Base-by-base conservation (phyloP, 225 moss, liverwort and hornwort genomes). In the Bryoerythrophyllum caledonicum region DNA sequence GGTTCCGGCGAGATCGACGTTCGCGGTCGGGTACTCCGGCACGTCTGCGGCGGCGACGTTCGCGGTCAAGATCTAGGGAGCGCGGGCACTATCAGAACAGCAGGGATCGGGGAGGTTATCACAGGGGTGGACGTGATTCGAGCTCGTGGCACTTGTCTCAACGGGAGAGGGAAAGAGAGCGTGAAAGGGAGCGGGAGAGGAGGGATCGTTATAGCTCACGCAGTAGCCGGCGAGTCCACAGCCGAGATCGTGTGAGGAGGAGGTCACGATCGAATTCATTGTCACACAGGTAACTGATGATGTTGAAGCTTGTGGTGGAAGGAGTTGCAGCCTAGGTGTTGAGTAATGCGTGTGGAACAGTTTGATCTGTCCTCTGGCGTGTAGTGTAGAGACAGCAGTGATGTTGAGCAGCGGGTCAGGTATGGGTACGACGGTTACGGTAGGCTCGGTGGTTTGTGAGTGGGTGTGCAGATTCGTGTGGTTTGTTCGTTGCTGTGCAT, bases 91-190 rank as follows among this genome's bases (percentile, higher is more conserved):
- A 81, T 49, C 77, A 84, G 65, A 89, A 86, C 30, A 90, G 88
- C 30, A 93, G 93, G 74, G 93, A 99, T 21, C 90, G 93, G 6
- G 92, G 91, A 53, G 79, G 75, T 51, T 77, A 93, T 71, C 71
- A 86, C 78, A 87, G 94, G 74, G 95, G 97, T 68, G 90, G 93
- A 44, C 91, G 89, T 59, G 97, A 99, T 81, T 84, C 86, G n/a
- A 91, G 90, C 75, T 90, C 93, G 16, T 89, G 95, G 35, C 94
- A 94, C 66, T 87, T 86, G 67, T 78, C 85, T 10, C 86, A 95
- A 49, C 89, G 95, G 44, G 95, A 95, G 43, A 89, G 97, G 88
- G 93, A 90, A 62, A 75, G 87, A 40, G 83, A 82, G 37, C 38
- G 65, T 3, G 87, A 82, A 35, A 53, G 74, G 43, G 84, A 80